Evolutionary conservation across 208 protist genomes (phyloP).

Genomic region (Trypanosoma mega): DNA sequence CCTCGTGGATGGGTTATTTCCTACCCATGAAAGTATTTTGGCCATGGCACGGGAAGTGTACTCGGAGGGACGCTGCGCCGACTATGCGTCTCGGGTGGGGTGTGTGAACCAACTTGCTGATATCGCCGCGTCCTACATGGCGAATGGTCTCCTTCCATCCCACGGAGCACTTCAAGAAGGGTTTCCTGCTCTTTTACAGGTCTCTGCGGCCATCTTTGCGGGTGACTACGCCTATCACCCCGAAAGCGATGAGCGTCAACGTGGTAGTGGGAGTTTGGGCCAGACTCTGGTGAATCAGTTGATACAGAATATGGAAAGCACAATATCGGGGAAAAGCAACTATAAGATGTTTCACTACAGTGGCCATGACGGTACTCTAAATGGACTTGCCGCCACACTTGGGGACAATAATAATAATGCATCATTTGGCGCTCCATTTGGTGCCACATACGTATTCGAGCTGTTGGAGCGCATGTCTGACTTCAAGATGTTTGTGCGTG

Average conservation of each 20-base stretch:
- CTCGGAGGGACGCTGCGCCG: conserved; percentile 31
- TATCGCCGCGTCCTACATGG: conserved; percentile 44
- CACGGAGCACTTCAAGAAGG: conserved; percentile 25
- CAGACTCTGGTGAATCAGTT: conserved; percentile 36
- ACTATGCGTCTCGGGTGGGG: conserved; percentile 25
- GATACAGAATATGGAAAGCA: conserved; percentile 30
- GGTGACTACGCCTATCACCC: conserved; percentile 36
- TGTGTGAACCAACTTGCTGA: conserved; percentile 47
- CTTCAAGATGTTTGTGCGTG: not conserved
- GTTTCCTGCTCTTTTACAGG: conserved; percentile 12
- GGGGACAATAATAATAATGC: conserved; percentile 5
- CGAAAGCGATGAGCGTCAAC: conserved; percentile 26
- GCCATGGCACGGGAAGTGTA: conserved; percentile 38
- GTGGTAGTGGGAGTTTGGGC: conserved; percentile 24
- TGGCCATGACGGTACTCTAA: conserved; percentile 50
- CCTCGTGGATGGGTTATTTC: conserved; percentile 36
- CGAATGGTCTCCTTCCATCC: conserved; percentile 20
- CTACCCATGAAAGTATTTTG: conserved; percentile 37
- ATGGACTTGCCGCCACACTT: conserved; percentile 41
- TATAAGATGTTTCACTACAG: conserved; percentile 70
- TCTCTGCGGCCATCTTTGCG: conserved; percentile 25
- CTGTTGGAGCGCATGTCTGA: not conserved
- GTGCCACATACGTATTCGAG: not conserved
- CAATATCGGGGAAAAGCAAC: conserved; percentile 23
- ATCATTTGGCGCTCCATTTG: not conserved